Evolutionary conservation across 495 filamentous ascomycete genomes (phyloP).

Genomic region (Hypoxylon intermedium): DNA sequence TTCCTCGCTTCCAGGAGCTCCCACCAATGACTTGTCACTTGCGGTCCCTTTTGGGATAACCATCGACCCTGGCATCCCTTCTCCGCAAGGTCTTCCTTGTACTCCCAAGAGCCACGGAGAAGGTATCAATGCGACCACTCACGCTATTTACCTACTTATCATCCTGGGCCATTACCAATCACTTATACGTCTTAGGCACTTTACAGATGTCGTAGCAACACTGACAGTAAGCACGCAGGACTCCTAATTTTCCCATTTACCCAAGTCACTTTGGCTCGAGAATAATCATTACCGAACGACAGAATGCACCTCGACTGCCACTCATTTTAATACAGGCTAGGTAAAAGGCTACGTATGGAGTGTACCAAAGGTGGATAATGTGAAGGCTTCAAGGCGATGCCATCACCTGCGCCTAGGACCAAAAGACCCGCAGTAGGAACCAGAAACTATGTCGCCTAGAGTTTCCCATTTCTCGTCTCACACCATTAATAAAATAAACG

Average conservation of each 20-base stretch:
- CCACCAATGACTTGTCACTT: conserved; percentile 34
- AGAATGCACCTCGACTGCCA: neutral
- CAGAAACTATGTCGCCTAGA: neutral
- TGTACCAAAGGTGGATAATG: neutral
- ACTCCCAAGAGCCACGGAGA: conserved; percentile 13
- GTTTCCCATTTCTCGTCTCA: conserved; percentile 2
- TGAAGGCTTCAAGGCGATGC: conserved; percentile 1
- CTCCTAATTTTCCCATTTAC: neutral
- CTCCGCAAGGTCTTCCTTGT: conserved; percentile 36
- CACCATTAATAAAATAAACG: conserved; percentile 3
- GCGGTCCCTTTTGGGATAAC: conserved; percentile 38
- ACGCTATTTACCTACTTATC: conserved; percentile 1
- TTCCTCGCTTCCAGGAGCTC: conserved; percentile 34
- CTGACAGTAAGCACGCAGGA: conserved; percentile 4
- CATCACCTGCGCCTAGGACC: neutral
- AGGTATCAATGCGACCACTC: conserved; percentile 23
- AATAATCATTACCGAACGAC: neutral
- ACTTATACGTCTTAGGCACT: neutral
- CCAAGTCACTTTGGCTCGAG: neutral
- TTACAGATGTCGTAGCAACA: neutral
- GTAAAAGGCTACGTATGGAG: neutral
- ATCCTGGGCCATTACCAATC: neutral
- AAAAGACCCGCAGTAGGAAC: conserved; percentile 6
- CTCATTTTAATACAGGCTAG: neutral
- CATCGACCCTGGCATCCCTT: conserved; percentile 31